phyloP scores from a whole-genome alignment of 1,139 yeast species.

The Taiozyma sp. region DNA sequence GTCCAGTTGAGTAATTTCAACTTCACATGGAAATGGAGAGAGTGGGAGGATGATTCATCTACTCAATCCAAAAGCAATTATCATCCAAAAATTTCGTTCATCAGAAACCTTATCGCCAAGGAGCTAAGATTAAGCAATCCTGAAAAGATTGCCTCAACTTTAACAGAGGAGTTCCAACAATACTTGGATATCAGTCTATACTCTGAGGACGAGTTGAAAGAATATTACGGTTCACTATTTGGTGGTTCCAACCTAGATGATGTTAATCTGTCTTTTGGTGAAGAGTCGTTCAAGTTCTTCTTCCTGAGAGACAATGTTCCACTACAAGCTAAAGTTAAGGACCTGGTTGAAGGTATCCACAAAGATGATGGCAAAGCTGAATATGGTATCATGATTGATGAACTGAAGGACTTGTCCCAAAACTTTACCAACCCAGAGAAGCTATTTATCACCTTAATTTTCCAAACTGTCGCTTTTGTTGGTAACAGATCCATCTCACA shows the following conservation, averaged over 20 bases:
- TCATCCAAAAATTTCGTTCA: constrained; percentile 73
- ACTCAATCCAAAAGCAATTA: constrained; percentile 33
- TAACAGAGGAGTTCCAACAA: constrained; percentile 66
- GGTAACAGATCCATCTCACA: constrained; percentile 91
- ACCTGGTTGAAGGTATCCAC: constrained; percentile 30
- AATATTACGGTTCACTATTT: constrained; percentile 31
- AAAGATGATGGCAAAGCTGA: constrained; percentile 27
- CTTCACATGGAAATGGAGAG: constrained; percentile 98
- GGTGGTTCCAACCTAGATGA: constrained; percentile 16
- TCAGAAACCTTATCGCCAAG: constrained; percentile 74
- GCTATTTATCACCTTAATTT: constrained; percentile 52
- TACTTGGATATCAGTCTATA: constrained; percentile 52
- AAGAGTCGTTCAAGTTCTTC: constrained; percentile 26
- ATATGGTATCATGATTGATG: constrained; percentile 29
- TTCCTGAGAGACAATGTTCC: constrained; percentile 30
- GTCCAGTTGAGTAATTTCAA: constrained; percentile 91
- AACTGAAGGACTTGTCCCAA: constrained; percentile 27
- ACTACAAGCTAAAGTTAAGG: constrained; percentile 26
- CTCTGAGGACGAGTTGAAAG: constrained; percentile 29
- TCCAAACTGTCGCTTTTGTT: constrained; percentile 71
- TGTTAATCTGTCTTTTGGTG: constrained; percentile 23
- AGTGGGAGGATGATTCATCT: constrained; percentile 67
- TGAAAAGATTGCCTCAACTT: constrained; percentile 65
- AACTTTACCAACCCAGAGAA: constrained; percentile 35
- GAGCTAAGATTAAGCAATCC: constrained; percentile 73